A percentile compares a stretch with the other conserved stretches of the same genome.
Conservation (phyloP, 2,329 filamentous ascomycete species). For the Nemania sp. region DNA sequence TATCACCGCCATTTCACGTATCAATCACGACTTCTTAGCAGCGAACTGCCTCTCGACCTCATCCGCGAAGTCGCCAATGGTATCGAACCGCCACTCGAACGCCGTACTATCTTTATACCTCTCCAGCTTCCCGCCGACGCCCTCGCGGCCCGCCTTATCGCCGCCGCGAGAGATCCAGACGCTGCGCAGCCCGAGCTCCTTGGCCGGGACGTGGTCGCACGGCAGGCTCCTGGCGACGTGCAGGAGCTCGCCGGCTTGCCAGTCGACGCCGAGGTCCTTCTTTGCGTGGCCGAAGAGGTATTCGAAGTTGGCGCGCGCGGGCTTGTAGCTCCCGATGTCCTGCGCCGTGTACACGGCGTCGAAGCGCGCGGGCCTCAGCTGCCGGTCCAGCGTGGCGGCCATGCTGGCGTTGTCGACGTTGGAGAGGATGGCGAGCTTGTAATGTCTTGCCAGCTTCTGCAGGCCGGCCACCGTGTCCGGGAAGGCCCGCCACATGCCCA, state of each 20-base stretch:
- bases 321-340: constrained; percentile 75
- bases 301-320: constrained; percentile 65
- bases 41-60: constrained; percentile 48
- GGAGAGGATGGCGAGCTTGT: constrained; percentile 63
- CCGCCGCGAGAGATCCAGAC: constrained; percentile 67
- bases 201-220: constrained; percentile 70
- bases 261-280: constrained; percentile 56
- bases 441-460: constrained; percentile 51
- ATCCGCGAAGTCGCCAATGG: constrained; percentile 46
- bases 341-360: constrained; percentile 72
- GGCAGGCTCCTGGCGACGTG: constrained; percentile 71
- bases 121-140: constrained; percentile 25
- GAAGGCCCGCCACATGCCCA: constrained; percentile 61
- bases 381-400: constrained; percentile 36
- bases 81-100: constrained; percentile 47
- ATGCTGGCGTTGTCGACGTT: constrained; percentile 48
- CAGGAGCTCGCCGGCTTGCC: constrained; percentile 58
- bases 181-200: constrained; percentile 61
- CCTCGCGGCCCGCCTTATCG: constrained; percentile 34
- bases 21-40: constrained; percentile 30
- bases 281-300: constrained; percentile 62
- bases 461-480: constrained; percentile 61
- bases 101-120: constrained; percentile 38
- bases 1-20: too few relatives aligned
- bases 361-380: constrained; percentile 56